These are phyloP conservation scores for Leishmania aethiopica DNA, from an alignment of 208 protist genomes.

Conservation along the genomic window DNA sequence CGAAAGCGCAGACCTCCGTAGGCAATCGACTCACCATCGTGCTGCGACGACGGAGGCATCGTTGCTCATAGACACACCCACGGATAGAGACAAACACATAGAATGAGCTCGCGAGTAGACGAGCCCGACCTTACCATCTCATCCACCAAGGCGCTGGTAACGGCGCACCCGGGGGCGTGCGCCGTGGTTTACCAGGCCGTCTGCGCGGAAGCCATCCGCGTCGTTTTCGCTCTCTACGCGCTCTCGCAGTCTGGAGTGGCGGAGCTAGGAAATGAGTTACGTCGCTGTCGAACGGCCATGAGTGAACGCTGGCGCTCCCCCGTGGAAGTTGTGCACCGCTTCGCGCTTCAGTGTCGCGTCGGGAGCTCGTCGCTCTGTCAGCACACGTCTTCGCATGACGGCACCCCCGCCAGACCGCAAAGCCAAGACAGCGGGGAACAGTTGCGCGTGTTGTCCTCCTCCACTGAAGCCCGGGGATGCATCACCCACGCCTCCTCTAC, in stretches of 20 bases:
- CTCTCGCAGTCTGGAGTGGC: slow-evolving; percentile 7
- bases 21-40: neutral
- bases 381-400: neutral
- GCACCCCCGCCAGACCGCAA: neutral
- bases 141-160: neutral
- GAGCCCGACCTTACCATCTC: neutral
- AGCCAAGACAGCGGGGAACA: neutral
- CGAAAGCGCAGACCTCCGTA: neutral
- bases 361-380: neutral
- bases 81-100: neutral
- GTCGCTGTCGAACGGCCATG: slow-evolving; percentile 5
- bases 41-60: neutral
- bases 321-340: neutral
- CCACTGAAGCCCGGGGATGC: slow-evolving; percentile 17
- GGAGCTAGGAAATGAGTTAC: slow-evolving; percentile 11
- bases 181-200: slow-evolving; percentile 18
- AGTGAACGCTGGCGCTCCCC: neutral
- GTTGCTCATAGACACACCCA: neutral
- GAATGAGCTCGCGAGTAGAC: slow-evolving; percentile 4
- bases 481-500: slow-evolving; percentile 18
- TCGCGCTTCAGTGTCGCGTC: neutral
- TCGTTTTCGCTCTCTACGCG: slow-evolving; percentile 27
- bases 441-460: slow-evolving; percentile 3
- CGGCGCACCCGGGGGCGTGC: slow-evolving; percentile 10
- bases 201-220: slow-evolving; percentile 22